Conservation (phyloP, 1,284 basidiomycete species). For the Chalciporus sp. region DNA sequence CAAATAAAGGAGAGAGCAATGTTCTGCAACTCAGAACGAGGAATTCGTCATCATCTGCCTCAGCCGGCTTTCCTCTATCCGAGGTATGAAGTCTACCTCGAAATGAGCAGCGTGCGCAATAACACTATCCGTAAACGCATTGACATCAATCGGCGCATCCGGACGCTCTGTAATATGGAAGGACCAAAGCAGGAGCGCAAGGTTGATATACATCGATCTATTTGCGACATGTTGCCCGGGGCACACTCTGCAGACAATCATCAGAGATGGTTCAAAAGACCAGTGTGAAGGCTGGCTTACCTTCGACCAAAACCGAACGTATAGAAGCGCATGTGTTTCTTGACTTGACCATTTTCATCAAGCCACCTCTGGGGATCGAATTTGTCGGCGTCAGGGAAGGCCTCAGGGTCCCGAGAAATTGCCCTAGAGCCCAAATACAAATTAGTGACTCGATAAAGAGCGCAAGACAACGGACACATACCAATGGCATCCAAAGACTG, state of each 20-base stretch:
- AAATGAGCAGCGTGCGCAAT: slow-evolving; percentile 13
- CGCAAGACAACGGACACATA: slow-evolving; percentile 15
- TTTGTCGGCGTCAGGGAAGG: slow-evolving; percentile 58
- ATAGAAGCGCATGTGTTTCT: slow-evolving; percentile 51
- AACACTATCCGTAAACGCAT: slow-evolving; percentile 9
- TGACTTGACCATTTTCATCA: slow-evolving; percentile 47
- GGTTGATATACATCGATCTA: slow-evolving; percentile 22
- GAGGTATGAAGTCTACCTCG: slow-evolving; percentile 18
- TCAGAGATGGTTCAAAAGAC: too few species aligned
- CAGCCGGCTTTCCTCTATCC: slow-evolving; percentile 11
- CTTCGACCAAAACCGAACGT: slow-evolving; percentile 64
- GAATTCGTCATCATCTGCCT: background rate
- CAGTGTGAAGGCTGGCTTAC: slow-evolving; percentile 28
- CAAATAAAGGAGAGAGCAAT: too few species aligned
- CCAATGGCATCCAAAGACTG: slow-evolving; percentile 64
- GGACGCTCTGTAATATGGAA: slow-evolving; percentile 20
- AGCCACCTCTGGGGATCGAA: slow-evolving; percentile 66
- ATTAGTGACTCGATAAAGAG: background rate
- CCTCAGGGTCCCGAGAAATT: slow-evolving; percentile 54
- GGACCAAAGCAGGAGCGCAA: slow-evolving; percentile 27
- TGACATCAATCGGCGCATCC: slow-evolving; percentile 14
- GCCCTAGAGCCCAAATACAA: slow-evolving; percentile 35
- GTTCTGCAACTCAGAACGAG: background rate
- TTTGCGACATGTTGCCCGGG: slow-evolving; percentile 25
- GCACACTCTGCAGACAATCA: slow-evolving; percentile 16